These are phyloP conservation scores for Fusarium ramigenum DNA, from an alignment of 2,329 filamentous ascomycete genomes.

Conservation along the genomic window DNA sequence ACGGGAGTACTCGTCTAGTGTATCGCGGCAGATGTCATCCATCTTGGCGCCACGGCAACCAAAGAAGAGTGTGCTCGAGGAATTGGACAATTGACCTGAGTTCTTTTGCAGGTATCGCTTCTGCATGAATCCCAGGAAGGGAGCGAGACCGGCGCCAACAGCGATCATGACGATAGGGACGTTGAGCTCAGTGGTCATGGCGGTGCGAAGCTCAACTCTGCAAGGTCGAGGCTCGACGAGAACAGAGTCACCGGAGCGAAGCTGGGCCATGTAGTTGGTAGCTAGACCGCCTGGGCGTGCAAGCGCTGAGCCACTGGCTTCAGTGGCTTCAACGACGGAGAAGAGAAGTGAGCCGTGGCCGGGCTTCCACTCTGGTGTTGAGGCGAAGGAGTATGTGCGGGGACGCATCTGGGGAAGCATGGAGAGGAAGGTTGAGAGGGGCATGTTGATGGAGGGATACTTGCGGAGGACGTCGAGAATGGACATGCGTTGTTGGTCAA, in stretches of 20 bases:
- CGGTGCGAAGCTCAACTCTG: neutral
- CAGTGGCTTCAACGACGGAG: neutral
- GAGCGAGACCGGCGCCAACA: neutral
- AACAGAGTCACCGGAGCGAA: neutral
- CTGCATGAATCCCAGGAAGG: constrained; percentile 4
- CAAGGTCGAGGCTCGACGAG: neutral
- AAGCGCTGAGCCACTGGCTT: neutral
- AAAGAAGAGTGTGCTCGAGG: neutral
- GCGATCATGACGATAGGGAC: constrained; percentile 13
- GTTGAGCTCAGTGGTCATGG: neutral
- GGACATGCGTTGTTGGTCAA: constrained; percentile 66
- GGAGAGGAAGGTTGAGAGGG: constrained; percentile 72
- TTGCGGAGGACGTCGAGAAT: constrained; percentile 75
- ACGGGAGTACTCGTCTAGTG: neutral
- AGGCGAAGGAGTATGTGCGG: constrained; percentile 2
- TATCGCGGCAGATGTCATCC: neutral
- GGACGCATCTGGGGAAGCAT: constrained; percentile 75
- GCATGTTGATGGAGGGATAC: constrained; percentile 66
- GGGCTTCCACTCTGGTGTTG: neutral
- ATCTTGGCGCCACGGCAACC: neutral
- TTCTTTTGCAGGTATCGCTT: neutral
- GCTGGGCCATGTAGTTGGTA: constrained; percentile 3
- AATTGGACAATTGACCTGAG: fast-evolving
- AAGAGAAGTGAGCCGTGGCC: constrained; percentile 1
- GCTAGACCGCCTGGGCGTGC: neutral